phyloP scores from a whole-genome alignment of 352 stramenopile genomes.

The Salisapilia sapeloensis region DNA sequence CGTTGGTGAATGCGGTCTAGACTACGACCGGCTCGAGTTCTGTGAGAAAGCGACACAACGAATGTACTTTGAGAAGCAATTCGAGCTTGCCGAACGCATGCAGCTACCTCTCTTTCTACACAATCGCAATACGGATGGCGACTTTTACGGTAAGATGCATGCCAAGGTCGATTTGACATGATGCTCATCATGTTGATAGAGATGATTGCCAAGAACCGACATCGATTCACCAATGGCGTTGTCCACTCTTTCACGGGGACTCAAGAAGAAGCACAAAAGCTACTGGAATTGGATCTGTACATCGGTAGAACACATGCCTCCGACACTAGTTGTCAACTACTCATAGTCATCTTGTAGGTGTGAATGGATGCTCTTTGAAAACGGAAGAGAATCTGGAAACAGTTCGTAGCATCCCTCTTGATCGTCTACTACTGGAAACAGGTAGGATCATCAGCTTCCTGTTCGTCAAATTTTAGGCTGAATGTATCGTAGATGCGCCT shows the following conservation, averaged over 20 bases:
- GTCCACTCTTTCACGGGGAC: constrained; percentile 95
- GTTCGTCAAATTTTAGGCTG: neutral
- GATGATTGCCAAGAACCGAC: constrained; percentile 49
- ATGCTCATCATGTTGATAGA: constrained; percentile 13
- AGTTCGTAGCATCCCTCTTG: constrained; percentile 80
- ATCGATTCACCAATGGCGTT: constrained; percentile 73
- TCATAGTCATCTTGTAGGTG: constrained; percentile 12
- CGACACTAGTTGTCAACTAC: neutral
- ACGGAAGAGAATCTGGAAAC: constrained; percentile 88
- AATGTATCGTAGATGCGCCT: constrained; percentile 65
- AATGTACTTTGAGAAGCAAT: constrained; percentile 88
- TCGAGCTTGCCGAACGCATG: constrained; percentile 72
- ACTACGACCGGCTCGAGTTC: constrained; percentile 96
- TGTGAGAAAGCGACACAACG: constrained; percentile 82
- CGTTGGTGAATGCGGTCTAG: constrained; percentile 92
- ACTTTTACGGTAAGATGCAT: constrained; percentile 71
- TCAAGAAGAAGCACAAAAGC: constrained; percentile 81
- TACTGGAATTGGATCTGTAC: constrained; percentile 88
- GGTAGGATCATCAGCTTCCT: constrained; percentile 11
- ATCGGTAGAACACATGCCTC: constrained; percentile 49
- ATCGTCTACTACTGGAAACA: constrained; percentile 91
- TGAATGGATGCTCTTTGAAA: constrained; percentile 96
- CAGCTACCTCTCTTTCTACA: constrained; percentile 93
- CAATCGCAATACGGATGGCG: constrained; percentile 86
- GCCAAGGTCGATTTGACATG: neutral